A percentile compares a stretch with the other conserved stretches of the same genome.
Evolutionary conservation across 73 alveolate species (phyloP).

Genomic region (Paramecium primaurelia): DNA sequence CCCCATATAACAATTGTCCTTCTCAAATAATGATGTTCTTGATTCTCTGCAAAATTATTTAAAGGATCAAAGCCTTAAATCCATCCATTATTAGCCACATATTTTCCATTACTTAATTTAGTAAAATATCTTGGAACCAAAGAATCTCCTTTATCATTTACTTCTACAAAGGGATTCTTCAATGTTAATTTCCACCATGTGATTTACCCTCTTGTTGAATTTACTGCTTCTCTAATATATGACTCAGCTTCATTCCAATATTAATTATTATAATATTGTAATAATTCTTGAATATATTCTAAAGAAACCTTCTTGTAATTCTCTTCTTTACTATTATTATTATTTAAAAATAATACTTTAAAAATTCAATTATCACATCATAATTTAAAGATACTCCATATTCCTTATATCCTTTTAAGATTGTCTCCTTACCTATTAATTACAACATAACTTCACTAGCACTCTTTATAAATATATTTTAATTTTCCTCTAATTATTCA

Average conservation of each 20-base stretch:
- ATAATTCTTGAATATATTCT: conserved; percentile 11
- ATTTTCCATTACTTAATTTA: conserved; percentile 53
- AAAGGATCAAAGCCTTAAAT: conserved; percentile 74
- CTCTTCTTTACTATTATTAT: background rate
- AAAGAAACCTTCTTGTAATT: background rate
- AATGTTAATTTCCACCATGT: conserved; percentile 47
- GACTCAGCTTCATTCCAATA: conserved; percentile 20
- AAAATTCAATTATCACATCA: background rate
- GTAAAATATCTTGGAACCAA: conserved; percentile 57
- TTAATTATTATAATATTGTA: background rate
- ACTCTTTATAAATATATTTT: conserved; percentile 43
- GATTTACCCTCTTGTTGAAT: conserved; percentile 39
- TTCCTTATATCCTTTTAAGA: conserved; percentile 5
- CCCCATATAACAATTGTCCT: conserved; percentile 93
- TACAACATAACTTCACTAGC: background rate
- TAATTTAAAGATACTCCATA: conserved; percentile 34
- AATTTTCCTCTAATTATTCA: background rate
- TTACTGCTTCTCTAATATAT: conserved; percentile 37
- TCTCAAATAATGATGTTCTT: conserved; percentile 92
- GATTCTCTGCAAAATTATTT: conserved; percentile 81
- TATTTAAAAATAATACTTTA: background rate
- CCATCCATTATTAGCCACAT: conserved; percentile 63
- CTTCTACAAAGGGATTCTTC: background rate
- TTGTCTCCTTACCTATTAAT: background rate
- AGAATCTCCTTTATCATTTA: conserved; percentile 4